Conservation (phyloP, 2,329 filamentous ascomycete species). For the Thermomyces lanuginosus region DNA sequence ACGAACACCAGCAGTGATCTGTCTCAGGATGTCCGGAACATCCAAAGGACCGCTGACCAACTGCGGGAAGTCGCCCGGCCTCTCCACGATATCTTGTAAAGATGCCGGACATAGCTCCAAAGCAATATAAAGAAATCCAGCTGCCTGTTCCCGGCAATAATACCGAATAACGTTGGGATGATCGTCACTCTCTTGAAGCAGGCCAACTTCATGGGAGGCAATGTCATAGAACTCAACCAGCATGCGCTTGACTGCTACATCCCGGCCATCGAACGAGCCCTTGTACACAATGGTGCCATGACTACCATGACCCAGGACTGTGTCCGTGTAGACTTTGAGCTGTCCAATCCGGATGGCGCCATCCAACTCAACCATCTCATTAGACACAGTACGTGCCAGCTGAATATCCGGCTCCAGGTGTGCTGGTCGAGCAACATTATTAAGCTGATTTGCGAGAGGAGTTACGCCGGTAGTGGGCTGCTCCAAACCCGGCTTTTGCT, state of each 20-base stretch:
- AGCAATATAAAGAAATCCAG: constrained; percentile 89
- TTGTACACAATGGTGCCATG: constrained; percentile 95
- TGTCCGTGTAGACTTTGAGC: constrained; percentile 43
- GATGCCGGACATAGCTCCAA: constrained; percentile 88
- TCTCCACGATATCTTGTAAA: constrained; percentile 76
- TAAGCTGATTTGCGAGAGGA: constrained; percentile 42
- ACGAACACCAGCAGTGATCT: constrained; percentile 75
- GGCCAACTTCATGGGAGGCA: constrained; percentile 78
- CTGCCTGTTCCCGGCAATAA: constrained; percentile 75
- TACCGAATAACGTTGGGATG: constrained; percentile 96
- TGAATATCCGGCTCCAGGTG: constrained; percentile 47
- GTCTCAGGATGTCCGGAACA: constrained; percentile 62
- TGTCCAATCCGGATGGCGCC: constrained; percentile 46
- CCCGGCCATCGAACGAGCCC: constrained; percentile 82
- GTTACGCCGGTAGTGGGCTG: constrained; percentile 33
- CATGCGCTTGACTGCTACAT: constrained; percentile 94
- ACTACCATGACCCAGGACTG: constrained; percentile 57
- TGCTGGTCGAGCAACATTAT: constrained; percentile 20
- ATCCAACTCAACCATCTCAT: constrained; percentile 41
- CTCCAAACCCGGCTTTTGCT: constrained; percentile 37
- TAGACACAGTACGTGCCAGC: constrained; percentile 38
- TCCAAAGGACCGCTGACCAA: constrained; percentile 53
- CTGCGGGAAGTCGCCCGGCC: constrained; percentile 47
- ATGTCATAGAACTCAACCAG: constrained; percentile 91
- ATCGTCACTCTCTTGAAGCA: constrained; percentile 84